A percentile compares a stretch with the other conserved stretches of the same genome.
phyloP scores from a whole-genome alignment of 208 protist species.

The Porcisia deanei region DNA sequence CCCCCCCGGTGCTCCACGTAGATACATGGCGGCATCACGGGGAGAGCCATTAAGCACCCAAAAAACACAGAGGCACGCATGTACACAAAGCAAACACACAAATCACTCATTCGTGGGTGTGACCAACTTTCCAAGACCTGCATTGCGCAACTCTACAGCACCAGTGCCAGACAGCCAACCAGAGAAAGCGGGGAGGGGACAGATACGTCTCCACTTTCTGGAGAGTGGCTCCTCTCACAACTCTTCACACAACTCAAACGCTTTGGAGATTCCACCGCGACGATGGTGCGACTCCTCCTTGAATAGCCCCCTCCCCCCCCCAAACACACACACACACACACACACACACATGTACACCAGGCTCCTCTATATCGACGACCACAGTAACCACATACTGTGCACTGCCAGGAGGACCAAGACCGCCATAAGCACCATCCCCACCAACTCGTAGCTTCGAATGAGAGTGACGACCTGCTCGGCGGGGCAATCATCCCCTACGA shows the following conservation, averaged over 20 bases:
- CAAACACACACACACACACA: no score
- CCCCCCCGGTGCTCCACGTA: no score
- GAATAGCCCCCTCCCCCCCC: no score
- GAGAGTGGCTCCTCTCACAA: not conserved
- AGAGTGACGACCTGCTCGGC: slow-evolving; percentile 5
- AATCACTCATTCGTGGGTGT: not conserved
- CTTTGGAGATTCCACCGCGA: not conserved
- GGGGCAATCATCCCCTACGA: slow-evolving; percentile 4
- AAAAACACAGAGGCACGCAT: not conserved
- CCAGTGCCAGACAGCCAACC: not conserved
- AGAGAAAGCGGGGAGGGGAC: not conserved
- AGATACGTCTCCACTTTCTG: not conserved
- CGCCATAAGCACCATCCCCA: slow-evolving; percentile 2
- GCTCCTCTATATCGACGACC: not conserved
- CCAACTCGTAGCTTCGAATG: slow-evolving; percentile 18
- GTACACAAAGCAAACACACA: not conserved
- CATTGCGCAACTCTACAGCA: not conserved
- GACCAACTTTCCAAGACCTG: not conserved
- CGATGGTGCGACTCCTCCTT: not conserved
- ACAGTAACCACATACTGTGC: slow-evolving; percentile 8
- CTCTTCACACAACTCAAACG: not conserved
- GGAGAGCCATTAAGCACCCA: no score
- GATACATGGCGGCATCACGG: not conserved
- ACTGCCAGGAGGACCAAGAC: slow-evolving; percentile 1
- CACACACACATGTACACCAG: not conserved